phyloP scores from a whole-genome alignment of 2,329 filamentous ascomycete genomes.

The Xylaria hypoxylon region DNA sequence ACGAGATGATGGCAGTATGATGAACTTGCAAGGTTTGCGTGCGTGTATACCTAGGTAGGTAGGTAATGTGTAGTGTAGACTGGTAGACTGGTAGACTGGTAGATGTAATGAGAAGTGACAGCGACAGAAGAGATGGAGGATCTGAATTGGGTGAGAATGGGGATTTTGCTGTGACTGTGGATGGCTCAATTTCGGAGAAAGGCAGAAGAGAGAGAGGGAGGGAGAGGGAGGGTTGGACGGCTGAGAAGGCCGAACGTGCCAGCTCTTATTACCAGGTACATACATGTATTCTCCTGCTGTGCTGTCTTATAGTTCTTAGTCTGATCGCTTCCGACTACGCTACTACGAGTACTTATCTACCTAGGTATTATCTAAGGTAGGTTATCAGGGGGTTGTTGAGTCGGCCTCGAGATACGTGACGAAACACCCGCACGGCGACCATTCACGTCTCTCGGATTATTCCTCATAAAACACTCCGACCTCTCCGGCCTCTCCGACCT shows the following conservation, averaged over 20 bases:
- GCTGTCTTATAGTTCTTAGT: conserved; percentile 9
- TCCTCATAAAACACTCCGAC: conserved; percentile 42
- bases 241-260: conserved; percentile 29
- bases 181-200: conserved; percentile 33
- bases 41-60: no score
- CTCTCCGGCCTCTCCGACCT: conserved; percentile 37
- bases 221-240: conserved; percentile 24
- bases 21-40: conserved; percentile 21
- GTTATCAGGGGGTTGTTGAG: conserved; percentile 22
- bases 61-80: no score
- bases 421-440: conserved; percentile 23
- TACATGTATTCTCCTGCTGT: conserved; percentile 1
- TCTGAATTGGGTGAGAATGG: conserved; percentile 23
- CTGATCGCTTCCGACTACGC: conserved; percentile 18
- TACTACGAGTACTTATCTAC: conserved; percentile 4
- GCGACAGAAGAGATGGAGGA: conserved; percentile 34
- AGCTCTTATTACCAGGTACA: conserved; percentile 23
- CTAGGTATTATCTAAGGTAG: conserved; percentile 18
- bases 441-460: conserved; percentile 43
- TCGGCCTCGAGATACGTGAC: conserved; percentile 19
- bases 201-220: conserved; percentile 9
- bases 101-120: not conserved
- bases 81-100: no score
- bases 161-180: conserved; percentile 25
- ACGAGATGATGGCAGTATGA: conserved; percentile 33